phyloP scores from a whole-genome alignment of 176 grass and related monocot species.

The Ananas comosus region DNA sequence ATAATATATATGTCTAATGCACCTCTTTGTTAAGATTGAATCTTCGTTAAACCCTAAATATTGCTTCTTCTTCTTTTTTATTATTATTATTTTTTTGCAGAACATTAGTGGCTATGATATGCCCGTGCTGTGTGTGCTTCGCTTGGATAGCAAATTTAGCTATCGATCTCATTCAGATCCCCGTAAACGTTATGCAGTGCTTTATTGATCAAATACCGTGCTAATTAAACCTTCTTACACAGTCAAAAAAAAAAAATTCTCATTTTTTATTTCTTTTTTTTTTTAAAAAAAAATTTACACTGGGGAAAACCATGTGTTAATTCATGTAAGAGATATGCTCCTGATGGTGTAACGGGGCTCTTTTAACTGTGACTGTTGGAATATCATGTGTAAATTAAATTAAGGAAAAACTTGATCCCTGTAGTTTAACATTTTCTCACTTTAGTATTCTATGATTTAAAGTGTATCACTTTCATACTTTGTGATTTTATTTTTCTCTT shows the following conservation, averaged over 20 bases:
- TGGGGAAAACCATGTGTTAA: background rate
- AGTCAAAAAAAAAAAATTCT: background rate
- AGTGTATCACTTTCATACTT: too few relatives aligned
- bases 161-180: slow-evolving; percentile 30
- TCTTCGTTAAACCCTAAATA: too few relatives aligned
- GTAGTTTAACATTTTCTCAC: too few relatives aligned
- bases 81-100: slow-evolving; percentile 10
- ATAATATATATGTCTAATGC: too few relatives aligned
- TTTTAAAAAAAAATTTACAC: background rate
- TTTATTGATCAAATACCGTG: slow-evolving; percentile 51
- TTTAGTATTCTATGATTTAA: too few relatives aligned
- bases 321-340: too few relatives aligned
- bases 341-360: too few relatives aligned
- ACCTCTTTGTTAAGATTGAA: too few relatives aligned
- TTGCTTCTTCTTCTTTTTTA: background rate
- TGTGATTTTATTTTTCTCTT: too few relatives aligned
- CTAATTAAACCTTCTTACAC: slow-evolving; percentile 5
- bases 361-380: too few relatives aligned
- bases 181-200: slow-evolving; percentile 36
- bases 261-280: background rate
- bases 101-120: slow-evolving; percentile 34
- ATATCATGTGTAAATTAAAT: background rate
- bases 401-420: too few relatives aligned
- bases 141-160: slow-evolving; percentile 26
- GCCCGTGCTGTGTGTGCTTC: slow-evolving; percentile 52